Conservation (phyloP, 768 basidiomycete genomes). For the Panellus pusillus region DNA sequence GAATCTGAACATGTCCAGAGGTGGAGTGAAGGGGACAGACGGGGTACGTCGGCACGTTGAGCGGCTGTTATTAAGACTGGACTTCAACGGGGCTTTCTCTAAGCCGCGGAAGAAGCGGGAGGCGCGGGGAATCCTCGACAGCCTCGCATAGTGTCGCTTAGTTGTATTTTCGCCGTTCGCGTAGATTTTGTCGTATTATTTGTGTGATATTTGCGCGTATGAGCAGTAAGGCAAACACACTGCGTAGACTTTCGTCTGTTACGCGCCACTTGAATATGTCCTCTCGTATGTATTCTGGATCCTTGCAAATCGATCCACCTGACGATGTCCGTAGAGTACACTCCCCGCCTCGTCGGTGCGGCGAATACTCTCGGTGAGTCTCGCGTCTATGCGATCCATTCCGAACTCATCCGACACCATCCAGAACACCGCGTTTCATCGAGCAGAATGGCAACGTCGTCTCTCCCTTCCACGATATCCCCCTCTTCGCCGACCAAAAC, state of each 20-base stretch:
- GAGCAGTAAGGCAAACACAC: slow-evolving; percentile 32
- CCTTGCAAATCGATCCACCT: slow-evolving; percentile 15
- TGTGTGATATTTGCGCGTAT: background rate
- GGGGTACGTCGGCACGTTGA: slow-evolving; percentile 79
- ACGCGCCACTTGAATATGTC: slow-evolving; percentile 45
- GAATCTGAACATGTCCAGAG: slow-evolving; percentile 49
- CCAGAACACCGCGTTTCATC: slow-evolving; percentile 91
- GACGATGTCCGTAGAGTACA: slow-evolving; percentile 50
- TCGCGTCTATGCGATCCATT: slow-evolving; percentile 10
- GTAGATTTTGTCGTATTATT: slow-evolving; percentile 2
- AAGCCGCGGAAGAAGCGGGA: slow-evolving; percentile 34
- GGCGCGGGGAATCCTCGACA: slow-evolving; percentile 41
- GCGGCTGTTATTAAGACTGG: slow-evolving; percentile 74
- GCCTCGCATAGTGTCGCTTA: slow-evolving; percentile 27
- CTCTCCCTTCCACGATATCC: slow-evolving; percentile 94
- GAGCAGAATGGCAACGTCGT: slow-evolving; percentile 85
- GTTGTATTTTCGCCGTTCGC: background rate
- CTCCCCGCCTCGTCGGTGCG: slow-evolving; percentile 78
- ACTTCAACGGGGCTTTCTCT: slow-evolving; percentile 81
- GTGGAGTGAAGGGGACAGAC: slow-evolving; percentile 49
- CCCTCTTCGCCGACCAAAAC: slow-evolving; percentile 94
- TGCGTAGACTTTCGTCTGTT: slow-evolving; percentile 53
- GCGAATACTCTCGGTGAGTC: slow-evolving; percentile 88
- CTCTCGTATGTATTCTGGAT: slow-evolving; percentile 44
- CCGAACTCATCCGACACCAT: slow-evolving; percentile 19